These are phyloP conservation scores for Pythium dissimile DNA, from an alignment of 352 stramenopile genomes.

Conservation along the genomic window DNA sequence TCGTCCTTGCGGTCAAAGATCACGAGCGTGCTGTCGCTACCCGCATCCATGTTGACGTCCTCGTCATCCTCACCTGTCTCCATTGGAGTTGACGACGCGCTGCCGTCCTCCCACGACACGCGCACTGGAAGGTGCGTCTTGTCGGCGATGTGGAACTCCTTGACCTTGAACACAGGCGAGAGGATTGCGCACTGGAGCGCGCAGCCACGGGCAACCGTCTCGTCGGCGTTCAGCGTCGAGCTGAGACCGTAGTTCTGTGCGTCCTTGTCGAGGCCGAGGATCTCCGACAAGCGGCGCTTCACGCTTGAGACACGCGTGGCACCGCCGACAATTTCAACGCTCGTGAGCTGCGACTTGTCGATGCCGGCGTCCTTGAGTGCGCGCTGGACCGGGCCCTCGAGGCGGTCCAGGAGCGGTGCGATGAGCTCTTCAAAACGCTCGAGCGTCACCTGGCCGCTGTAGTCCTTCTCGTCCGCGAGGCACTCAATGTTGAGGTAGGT, in stretches of 20 bases:
- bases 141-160: slow-evolving; percentile 89
- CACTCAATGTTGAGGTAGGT: slow-evolving; percentile 97
- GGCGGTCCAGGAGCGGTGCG: slow-evolving; percentile 76
- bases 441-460: slow-evolving; percentile 92
- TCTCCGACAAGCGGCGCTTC: slow-evolving; percentile 90
- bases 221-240: slow-evolving; percentile 99
- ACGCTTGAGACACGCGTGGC: slow-evolving; percentile 95
- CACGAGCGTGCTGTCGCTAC: slow-evolving; percentile 86
- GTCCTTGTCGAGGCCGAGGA: slow-evolving; percentile 92
- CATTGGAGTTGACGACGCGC: slow-evolving; percentile 39
- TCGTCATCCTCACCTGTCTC: slow-evolving; percentile 81
- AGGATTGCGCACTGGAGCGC: slow-evolving; percentile 98
- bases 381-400: slow-evolving; percentile 83
- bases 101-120: slow-evolving; percentile 90
- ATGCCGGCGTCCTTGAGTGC: slow-evolving; percentile 89
- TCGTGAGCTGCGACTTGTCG: slow-evolving; percentile 84
- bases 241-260: slow-evolving; percentile 96
- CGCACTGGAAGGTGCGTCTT: slow-evolving; percentile 91
- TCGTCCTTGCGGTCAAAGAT: slow-evolving; percentile 96
- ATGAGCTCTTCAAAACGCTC: slow-evolving; percentile 96
- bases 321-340: slow-evolving; percentile 96
- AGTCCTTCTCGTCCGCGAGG: slow-evolving; percentile 98
- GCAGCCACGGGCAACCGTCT: slow-evolving; percentile 96
- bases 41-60: slow-evolving; percentile 76
- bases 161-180: slow-evolving; percentile 97